Conservation (phyloP, 805 yeast species). For the Kluyveromyces dobzhanskii region DNA sequence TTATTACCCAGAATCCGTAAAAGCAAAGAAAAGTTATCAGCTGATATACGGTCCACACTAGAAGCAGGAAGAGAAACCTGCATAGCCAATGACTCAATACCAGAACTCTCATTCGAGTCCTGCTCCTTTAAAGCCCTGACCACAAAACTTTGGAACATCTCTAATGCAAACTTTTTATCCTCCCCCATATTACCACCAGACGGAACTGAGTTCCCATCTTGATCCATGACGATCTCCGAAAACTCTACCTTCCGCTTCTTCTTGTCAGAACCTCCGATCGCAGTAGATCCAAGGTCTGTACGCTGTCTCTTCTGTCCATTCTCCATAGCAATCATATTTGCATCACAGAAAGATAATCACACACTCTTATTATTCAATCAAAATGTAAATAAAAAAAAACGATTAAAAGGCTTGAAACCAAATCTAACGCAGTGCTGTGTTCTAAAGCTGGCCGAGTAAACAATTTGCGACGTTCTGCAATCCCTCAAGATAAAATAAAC, state of each 20-base stretch:
- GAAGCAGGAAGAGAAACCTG: constrained; percentile 47
- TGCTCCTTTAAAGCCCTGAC: constrained; percentile 62
- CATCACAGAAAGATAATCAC: no score
- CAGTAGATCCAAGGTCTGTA: constrained; percentile 8
- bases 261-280: constrained; percentile 9
- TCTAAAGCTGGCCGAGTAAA: no score
- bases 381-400: no score
- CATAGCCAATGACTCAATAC: constrained; percentile 50
- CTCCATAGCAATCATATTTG: constrained; percentile 26
- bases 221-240: constrained; percentile 17
- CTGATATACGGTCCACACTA: constrained; percentile 46
- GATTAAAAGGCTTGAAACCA: no score
- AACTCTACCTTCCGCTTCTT: constrained; percentile 29
- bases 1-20: constrained; percentile 54
- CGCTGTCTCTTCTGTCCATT: constrained; percentile 19
- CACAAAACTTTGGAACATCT: constrained; percentile 39
- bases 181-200: no score
- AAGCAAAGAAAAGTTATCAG: constrained; percentile 44
- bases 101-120: constrained; percentile 47
- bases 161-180: constrained; percentile 23
- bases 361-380: no score
- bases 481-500: no score
- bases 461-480: no score
- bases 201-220: background rate
- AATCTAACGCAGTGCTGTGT: no score